phyloP scores from a whole-genome alignment of 2,329 filamentous ascomycete genomes.

The Elsinoe australis region DNA sequence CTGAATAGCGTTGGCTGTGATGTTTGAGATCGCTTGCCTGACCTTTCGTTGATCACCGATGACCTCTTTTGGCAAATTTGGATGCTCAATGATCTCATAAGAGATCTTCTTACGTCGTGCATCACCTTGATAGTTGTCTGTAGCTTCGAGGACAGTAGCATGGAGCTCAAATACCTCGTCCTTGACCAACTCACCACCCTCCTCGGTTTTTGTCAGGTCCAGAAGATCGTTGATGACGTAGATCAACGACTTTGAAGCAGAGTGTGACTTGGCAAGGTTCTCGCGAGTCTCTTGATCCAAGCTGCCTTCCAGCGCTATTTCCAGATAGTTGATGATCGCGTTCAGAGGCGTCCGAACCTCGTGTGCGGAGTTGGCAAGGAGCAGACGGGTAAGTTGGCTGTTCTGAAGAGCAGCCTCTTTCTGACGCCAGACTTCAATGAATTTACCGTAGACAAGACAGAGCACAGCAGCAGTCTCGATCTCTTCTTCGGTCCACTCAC shows the following conservation, averaged over 20 bases:
- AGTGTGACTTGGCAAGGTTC: slow-evolving; percentile 75
- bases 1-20: slow-evolving; percentile 78
- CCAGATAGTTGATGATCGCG: slow-evolving; percentile 89
- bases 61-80: slow-evolving; percentile 61
- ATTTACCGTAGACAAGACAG: slow-evolving; percentile 79
- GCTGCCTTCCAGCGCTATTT: slow-evolving; percentile 76
- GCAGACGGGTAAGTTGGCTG: slow-evolving; percentile 68
- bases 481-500: slow-evolving; percentile 84
- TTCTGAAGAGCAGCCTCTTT: slow-evolving; percentile 78
- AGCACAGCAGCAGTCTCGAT: slow-evolving; percentile 82
- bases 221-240: slow-evolving; percentile 91
- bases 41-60: slow-evolving; percentile 72
- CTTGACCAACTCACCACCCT: slow-evolving; percentile 69
- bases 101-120: slow-evolving; percentile 66
- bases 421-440: slow-evolving; percentile 88
- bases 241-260: slow-evolving; percentile 83
- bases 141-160: slow-evolving; percentile 66
- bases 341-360: slow-evolving; percentile 87
- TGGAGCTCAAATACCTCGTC: slow-evolving; percentile 71
- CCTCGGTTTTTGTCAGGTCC: slow-evolving; percentile 80
- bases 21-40: slow-evolving; percentile 74
- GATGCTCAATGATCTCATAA: slow-evolving; percentile 60
- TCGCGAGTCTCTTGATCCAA: slow-evolving; percentile 78
- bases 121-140: slow-evolving; percentile 64
- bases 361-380: slow-evolving; percentile 82